Evolutionary conservation across 371 early-diverging fungal genomes (phyloP).

Genomic region (Rhizopus delemar): DNA sequence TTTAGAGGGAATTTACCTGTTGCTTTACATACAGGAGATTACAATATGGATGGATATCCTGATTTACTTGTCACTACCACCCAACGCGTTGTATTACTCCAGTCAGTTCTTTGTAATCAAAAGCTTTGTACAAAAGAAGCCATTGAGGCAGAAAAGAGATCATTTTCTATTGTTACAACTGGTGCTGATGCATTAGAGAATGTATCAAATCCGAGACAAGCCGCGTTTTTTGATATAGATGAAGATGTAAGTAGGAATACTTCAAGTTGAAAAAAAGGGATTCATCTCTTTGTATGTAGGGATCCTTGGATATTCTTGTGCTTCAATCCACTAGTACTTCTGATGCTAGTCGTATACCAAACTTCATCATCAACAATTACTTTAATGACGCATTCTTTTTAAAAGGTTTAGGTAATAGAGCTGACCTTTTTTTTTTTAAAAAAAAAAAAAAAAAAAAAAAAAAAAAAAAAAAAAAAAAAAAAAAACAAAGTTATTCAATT

Average conservation of each 20-base stretch:
- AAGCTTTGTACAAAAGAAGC: slow-evolving; percentile 48
- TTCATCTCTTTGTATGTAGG: slow-evolving; percentile 41
- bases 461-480: no score
- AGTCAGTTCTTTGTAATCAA: slow-evolving; percentile 60
- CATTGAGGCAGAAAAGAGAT: slow-evolving; percentile 45
- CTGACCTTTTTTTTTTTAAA: background rate
- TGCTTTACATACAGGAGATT: slow-evolving; percentile 70
- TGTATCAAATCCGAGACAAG: slow-evolving; percentile 56
- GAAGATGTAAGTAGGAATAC: slow-evolving; percentile 67
- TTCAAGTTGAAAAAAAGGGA: background rate
- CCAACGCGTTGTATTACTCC: slow-evolving; percentile 54
- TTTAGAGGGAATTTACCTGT: slow-evolving; percentile 66
- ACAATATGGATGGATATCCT: slow-evolving; percentile 90
- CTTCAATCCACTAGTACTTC: slow-evolving; percentile 34
- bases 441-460: no score
- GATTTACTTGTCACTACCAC: slow-evolving; percentile 72
- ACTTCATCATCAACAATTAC: slow-evolving; percentile 78
- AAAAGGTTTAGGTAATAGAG: slow-evolving; percentile 68
- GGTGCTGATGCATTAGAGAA: slow-evolving; percentile 62
- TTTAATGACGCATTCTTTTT: slow-evolving; percentile 94
- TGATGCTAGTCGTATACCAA: slow-evolving; percentile 35
- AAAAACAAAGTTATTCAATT: background rate
- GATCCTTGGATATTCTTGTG: slow-evolving; percentile 83
- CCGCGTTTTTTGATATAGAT: slow-evolving; percentile 83
- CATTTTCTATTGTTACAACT: slow-evolving; percentile 56